Percentiles rank a stretch among this genome's conserved stretches.
phyloP scores from a whole-genome alignment of 2,329 filamentous ascomycete species.

The Samsoniella hepiali region DNA sequence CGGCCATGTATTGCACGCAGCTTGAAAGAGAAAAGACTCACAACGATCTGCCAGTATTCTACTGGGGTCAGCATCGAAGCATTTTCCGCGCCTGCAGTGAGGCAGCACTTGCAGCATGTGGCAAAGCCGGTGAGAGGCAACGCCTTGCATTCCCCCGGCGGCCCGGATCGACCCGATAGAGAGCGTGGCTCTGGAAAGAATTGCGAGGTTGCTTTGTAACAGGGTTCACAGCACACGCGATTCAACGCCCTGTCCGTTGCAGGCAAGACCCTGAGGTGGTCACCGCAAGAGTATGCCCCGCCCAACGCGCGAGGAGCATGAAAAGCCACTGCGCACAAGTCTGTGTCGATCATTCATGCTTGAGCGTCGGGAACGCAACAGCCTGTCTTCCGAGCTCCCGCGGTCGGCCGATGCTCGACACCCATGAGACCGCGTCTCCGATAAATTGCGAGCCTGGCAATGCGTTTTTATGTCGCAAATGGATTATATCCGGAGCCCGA shows the following conservation, averaged over 20 bases:
- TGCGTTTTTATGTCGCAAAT: background rate
- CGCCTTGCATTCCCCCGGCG: background rate
- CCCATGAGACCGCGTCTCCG: background rate
- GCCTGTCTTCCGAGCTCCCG: background rate
- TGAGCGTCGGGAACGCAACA: background rate
- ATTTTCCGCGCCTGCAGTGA: background rate
- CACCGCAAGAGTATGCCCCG: background rate
- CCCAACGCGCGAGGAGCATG: background rate
- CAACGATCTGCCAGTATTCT: background rate
- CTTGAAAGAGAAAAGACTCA: background rate
- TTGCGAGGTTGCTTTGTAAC: background rate
- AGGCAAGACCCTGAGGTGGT: background rate
- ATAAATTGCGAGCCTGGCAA: background rate
- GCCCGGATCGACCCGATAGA: background rate
- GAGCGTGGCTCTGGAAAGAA: background rate
- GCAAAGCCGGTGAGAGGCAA: background rate
- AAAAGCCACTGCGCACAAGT: background rate
- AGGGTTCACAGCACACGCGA: background rate
- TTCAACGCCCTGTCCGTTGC: background rate
- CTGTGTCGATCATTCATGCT: constrained; percentile 1
- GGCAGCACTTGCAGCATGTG: background rate
- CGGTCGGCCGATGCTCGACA: background rate
- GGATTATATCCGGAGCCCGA: too few species aligned
- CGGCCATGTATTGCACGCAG: background rate
- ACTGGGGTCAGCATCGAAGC: background rate